Conservation (phyloP, 495 filamentous ascomycete species). For the Melanomma pulvis-pyrius region DNA sequence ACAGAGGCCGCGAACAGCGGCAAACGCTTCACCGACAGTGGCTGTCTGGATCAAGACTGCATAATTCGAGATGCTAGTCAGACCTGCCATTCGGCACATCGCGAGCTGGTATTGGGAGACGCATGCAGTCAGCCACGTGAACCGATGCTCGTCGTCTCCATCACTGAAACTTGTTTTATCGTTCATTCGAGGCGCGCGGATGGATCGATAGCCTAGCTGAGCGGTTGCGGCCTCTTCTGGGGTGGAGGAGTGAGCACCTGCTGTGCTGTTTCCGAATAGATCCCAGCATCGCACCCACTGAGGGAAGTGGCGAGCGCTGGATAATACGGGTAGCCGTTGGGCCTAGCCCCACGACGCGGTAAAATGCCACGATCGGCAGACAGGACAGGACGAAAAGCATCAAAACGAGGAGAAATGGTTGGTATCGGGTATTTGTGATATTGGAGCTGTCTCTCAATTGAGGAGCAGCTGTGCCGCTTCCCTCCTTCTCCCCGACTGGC, state of each 20-base stretch:
- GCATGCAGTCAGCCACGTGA: not conserved
- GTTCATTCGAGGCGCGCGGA: conserved; percentile 4
- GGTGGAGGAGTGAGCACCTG: not conserved
- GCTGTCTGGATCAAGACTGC: not conserved
- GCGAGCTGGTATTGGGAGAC: not conserved
- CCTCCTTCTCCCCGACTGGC: not conserved
- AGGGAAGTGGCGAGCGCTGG: conserved; percentile 7
- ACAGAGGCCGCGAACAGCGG: not conserved
- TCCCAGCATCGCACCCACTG: not conserved
- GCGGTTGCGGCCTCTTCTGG: not conserved
- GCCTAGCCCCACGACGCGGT: conserved; percentile 2
- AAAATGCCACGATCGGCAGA: not conserved
- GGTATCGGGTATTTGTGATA: not conserved
- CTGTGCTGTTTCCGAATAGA: not conserved
- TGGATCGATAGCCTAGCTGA: not conserved
- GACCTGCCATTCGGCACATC: too few species aligned
- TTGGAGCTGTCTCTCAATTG: not conserved
- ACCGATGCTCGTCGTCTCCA: not conserved
- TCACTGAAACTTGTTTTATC: not conserved
- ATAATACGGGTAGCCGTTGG: conserved; percentile 15
- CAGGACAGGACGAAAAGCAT: not conserved
- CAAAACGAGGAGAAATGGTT: not conserved
- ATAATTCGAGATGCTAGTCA: not conserved
- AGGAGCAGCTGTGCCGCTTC: not conserved
- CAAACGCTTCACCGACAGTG: not conserved